A percentile compares a stretch with the other conserved stretches of the same genome.
Conservation (phyloP, 805 yeast species). For the Metschnikowia gruessii region DNA sequence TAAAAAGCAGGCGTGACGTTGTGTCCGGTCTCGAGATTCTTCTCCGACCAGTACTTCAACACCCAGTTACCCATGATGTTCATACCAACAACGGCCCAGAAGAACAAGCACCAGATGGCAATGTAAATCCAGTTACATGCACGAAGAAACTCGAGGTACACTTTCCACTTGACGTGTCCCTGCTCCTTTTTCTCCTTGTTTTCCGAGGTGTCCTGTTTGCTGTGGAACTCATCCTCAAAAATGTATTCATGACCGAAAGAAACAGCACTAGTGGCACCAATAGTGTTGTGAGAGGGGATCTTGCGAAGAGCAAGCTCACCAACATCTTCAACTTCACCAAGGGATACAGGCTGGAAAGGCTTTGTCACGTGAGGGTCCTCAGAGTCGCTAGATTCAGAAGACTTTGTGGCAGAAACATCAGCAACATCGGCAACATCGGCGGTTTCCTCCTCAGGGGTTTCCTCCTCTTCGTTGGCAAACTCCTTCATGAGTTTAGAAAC, state of each 20-base stretch:
- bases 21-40: constrained; percentile 24
- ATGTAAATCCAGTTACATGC: constrained; percentile 33
- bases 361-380: constrained; percentile 5
- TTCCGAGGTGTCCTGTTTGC: constrained; percentile 15
- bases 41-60: constrained; percentile 38
- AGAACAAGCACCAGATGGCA: constrained; percentile 20
- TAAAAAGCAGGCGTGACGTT: constrained; percentile 27
- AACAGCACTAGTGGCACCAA: constrained; percentile 29
- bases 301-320: constrained; percentile 18
- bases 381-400: constrained; percentile 10
- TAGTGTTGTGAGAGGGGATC: constrained; percentile 17
- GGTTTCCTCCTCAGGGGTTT: constrained; percentile 9
- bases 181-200: constrained; percentile 19
- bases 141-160: constrained; percentile 29
- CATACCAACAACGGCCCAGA: constrained; percentile 22
- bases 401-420: not conserved
- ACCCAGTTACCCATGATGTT: constrained; percentile 29
- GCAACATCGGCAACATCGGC: constrained; percentile 1
- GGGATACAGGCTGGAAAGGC: constrained; percentile 19
- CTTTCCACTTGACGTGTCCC: constrained; percentile 31
- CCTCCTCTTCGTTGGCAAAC: constrained; percentile 25
- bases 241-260: constrained; percentile 34
- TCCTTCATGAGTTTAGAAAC: constrained; percentile 34
- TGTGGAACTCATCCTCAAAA: constrained; percentile 27
- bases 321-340: constrained; percentile 21